Evolutionary conservation across 1,139 yeast species (phyloP).

Genomic region (Hansenula sp.): DNA sequence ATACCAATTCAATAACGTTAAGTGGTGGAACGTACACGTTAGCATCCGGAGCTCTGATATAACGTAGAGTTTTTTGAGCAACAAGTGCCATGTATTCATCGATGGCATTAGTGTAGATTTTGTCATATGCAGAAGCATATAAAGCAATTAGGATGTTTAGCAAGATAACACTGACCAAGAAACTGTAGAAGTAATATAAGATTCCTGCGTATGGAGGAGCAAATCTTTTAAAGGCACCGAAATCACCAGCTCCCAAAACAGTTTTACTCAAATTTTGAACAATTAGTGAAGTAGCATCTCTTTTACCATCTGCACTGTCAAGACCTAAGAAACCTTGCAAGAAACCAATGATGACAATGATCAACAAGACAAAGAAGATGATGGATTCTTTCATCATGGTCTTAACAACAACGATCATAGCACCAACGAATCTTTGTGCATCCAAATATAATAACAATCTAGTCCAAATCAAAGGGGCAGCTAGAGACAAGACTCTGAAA

Average conservation of each 20-base stretch:
- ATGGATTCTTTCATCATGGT: conserved; percentile 85
- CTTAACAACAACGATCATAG: conserved; percentile 80
- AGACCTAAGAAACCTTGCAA: conserved; percentile 83
- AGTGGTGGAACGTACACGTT: conserved; percentile 85
- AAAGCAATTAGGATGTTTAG: conserved; percentile 82
- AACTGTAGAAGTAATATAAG: conserved; percentile 72
- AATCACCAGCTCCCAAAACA: conserved; percentile 69
- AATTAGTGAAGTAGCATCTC: conserved; percentile 68
- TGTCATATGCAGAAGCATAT: conserved; percentile 79
- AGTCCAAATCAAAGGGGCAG: conserved; percentile 87
- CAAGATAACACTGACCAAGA: conserved; percentile 67
- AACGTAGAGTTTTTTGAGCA: conserved; percentile 79
- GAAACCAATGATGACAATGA: conserved; percentile 73
- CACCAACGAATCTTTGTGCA: conserved; percentile 80
- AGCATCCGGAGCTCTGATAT: conserved; percentile 85
- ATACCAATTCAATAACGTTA: conserved; percentile 61
- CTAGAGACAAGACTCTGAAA: conserved; percentile 70
- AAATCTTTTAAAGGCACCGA: conserved; percentile 63
- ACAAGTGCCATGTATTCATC: conserved; percentile 83
- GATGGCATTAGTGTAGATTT: conserved; percentile 76
- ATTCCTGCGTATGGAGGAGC: conserved; percentile 84
- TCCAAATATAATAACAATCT: conserved; percentile 73
- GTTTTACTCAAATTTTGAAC: conserved; percentile 66
- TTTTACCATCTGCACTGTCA: conserved; percentile 82
- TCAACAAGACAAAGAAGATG: conserved; percentile 70